These are phyloP conservation scores for Rachicladosporium sp. DNA, from an alignment of 2,329 filamentous ascomycete genomes.

Conservation along the genomic window DNA sequence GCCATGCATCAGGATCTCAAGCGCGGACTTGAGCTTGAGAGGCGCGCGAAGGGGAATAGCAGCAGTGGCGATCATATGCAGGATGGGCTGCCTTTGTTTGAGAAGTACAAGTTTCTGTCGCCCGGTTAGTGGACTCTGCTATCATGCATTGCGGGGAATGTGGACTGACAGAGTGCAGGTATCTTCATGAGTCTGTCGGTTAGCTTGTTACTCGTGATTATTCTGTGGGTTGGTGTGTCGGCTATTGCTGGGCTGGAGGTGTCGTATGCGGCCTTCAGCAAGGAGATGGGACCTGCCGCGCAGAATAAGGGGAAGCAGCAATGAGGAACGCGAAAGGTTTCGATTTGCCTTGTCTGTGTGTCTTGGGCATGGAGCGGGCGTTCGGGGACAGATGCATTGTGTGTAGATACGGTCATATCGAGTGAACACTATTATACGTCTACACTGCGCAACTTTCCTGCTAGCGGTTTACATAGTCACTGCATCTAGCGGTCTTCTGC, in stretches of 20 bases:
- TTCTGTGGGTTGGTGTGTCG: conserved; percentile 65
- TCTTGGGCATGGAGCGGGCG: too few species aligned
- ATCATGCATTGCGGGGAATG: background rate
- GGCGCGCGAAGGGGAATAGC: conserved; percentile 12
- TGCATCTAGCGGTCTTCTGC: too few species aligned
- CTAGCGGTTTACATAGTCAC: too few species aligned
- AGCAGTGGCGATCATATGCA: conserved; percentile 9
- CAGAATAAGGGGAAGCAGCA: conserved; percentile 62
- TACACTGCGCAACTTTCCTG: too few species aligned
- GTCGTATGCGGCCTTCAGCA: conserved; percentile 89
- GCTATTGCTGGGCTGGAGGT: conserved; percentile 74
- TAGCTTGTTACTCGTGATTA: conserved; percentile 57
- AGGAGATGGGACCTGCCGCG: conserved; percentile 76
- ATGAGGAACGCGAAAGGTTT: conserved; percentile 14
- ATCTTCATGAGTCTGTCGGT: conserved; percentile 79
- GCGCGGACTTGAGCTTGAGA: conserved; percentile 40
- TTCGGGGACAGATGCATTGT: too few species aligned
- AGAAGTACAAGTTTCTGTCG: conserved; percentile 89
- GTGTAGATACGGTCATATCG: too few species aligned
- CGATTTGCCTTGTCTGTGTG: too few species aligned
- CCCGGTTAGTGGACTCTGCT: conserved; percentile 48
- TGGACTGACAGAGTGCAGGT: conserved; percentile 36
- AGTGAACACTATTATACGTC: too few species aligned
- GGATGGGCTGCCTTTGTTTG: conserved; percentile 52
- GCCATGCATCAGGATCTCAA: conserved; percentile 61